Base-by-base conservation (phyloP, 352 stramenopile species). In the Pythium oligandrum region DNA sequence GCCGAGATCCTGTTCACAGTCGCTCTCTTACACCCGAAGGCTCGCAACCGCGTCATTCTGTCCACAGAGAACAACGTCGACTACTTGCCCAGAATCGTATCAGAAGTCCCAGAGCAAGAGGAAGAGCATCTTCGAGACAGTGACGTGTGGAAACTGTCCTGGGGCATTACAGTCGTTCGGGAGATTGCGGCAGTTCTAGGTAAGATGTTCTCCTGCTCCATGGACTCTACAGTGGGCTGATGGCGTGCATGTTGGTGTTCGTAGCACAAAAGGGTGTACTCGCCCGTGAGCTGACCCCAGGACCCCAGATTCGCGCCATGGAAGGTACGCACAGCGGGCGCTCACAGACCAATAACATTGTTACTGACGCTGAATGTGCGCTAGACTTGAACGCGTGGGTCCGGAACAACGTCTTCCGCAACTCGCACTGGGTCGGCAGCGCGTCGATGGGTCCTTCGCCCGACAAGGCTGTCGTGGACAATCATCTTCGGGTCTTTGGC, bases 381-480 rank as follows among this genome's bases (percentile, higher is more conserved):
- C 34, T 58, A 78, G 75, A 72, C 17, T 60, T 96, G 54, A 55
- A 85, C 12, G 48, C 61, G 6, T 95, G 86, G 78, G 74, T 97
- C 5, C 55, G 69, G 17, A 44, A 69, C 36, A 68, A 83, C 45
- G 65, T 86, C 2, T 88, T 94, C 40, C 72, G 73, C 32, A 96
- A 96, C 55, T 86, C 75, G 9, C 86, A 96, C 48, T 95, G 86
- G 86, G 79, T 89, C 32, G 80, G 88, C 34, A 90, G 75, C 57
- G 81, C 81, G 10, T 67, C 75, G 2, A 95, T 97, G 82, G 83
- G 59, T 17, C 53, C 49, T 2, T 54, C 55, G 1, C 57, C 73
- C 35, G 48, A 72, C 1, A 62, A 75, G 1, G 76, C 61, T 34
- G 78, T 89, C 40, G 78, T 89, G 36, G 76, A 86, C 55, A 68